These are phyloP conservation scores for Salix caprea DNA, from an alignment of 345 rosid genomes.

Conservation along the genomic window DNA sequence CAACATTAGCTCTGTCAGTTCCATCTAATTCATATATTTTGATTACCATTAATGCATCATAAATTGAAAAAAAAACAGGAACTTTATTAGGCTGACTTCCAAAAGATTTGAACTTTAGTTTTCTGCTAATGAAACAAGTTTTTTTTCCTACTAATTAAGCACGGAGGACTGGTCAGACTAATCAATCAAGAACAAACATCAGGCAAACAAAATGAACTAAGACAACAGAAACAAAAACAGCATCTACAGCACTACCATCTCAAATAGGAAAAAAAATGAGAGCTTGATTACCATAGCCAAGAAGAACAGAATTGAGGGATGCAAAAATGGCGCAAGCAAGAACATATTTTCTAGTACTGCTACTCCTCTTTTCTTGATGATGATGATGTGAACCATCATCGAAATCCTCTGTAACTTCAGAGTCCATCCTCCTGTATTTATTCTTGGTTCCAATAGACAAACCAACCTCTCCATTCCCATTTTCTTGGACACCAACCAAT, in stretches of 20 bases:
- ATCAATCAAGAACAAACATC: neutral
- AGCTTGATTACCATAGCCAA: slow-evolving; percentile 64
- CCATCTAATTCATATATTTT: neutral
- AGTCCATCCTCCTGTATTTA: slow-evolving; percentile 75
- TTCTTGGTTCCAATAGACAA: slow-evolving; percentile 53
- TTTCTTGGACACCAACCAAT: slow-evolving; percentile 51
- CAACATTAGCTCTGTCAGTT: neutral
- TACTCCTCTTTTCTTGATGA: slow-evolving; percentile 8
- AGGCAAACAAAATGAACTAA: neutral
- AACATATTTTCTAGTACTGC: slow-evolving; percentile 23
- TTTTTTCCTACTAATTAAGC: neutral
- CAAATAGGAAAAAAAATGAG: neutral
- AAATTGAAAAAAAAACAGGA: neutral
- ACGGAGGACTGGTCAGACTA: neutral
- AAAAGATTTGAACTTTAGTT: neutral
- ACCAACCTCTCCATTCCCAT: slow-evolving; percentile 38
- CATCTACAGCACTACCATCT: neutral
- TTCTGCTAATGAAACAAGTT: neutral
- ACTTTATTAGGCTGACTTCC: neutral
- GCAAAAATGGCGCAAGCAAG: slow-evolving; percentile 82
- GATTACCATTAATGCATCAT: neutral
- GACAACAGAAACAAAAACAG: neutral
- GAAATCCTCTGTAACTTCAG: slow-evolving; percentile 27
- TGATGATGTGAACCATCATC: slow-evolving; percentile 18
- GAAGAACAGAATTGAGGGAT: slow-evolving; percentile 83